These are phyloP conservation scores for Coemansia sp. DNA, from an alignment of 192 early-diverging fungal species.

Conservation along the genomic window DNA sequence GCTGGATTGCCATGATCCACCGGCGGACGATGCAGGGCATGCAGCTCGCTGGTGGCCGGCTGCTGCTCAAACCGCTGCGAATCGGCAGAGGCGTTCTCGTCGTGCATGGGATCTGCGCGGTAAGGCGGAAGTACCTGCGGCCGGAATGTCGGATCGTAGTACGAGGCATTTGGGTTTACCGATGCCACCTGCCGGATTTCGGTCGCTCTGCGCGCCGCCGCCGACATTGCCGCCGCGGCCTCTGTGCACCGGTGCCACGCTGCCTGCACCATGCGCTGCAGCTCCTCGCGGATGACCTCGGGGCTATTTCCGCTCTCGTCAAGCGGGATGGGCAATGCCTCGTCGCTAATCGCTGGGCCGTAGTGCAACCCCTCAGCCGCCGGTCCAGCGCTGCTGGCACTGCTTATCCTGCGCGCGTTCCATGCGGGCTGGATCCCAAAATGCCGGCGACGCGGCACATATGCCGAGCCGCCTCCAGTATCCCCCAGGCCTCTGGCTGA, in stretches of 20 bases:
- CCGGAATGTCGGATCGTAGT: slow-evolving; percentile 46
- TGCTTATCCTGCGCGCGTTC: slow-evolving; percentile 14
- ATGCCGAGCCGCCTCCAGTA: slow-evolving; percentile 7
- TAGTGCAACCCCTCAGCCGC: too few species aligned
- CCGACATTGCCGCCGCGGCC: slow-evolving; percentile 38
- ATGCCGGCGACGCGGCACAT: slow-evolving; percentile 25
- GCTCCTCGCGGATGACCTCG: slow-evolving; percentile 40
- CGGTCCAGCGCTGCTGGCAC: too few species aligned
- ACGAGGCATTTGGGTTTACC: slow-evolving; percentile 20
- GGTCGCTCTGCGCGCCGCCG: slow-evolving; percentile 26
- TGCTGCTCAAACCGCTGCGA: slow-evolving; percentile 2
- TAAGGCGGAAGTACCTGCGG: slow-evolving; percentile 40
- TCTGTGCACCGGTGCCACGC: slow-evolving; percentile 48
- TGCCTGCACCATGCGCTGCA: slow-evolving; percentile 41
- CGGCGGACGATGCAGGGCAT: background rate
- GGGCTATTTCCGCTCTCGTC: slow-evolving; percentile 42
- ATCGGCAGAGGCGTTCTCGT: slow-evolving; percentile 2
- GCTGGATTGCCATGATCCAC: slow-evolving; percentile 8
- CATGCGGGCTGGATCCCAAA: slow-evolving; percentile 17
- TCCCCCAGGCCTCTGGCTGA: too few species aligned
- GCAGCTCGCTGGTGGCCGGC: slow-evolving; percentile 16
- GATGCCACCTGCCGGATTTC: slow-evolving; percentile 29
- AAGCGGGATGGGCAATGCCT: slow-evolving; percentile 11
- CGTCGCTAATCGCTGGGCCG: too few species aligned
- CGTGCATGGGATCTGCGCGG: slow-evolving; percentile 24